Percentiles rank a stretch among this genome's conserved stretches.
These are phyloP conservation scores for Rhododendron kiyosumense DNA, from an alignment of 148 eudicot genomes.

Conservation along the genomic window DNA sequence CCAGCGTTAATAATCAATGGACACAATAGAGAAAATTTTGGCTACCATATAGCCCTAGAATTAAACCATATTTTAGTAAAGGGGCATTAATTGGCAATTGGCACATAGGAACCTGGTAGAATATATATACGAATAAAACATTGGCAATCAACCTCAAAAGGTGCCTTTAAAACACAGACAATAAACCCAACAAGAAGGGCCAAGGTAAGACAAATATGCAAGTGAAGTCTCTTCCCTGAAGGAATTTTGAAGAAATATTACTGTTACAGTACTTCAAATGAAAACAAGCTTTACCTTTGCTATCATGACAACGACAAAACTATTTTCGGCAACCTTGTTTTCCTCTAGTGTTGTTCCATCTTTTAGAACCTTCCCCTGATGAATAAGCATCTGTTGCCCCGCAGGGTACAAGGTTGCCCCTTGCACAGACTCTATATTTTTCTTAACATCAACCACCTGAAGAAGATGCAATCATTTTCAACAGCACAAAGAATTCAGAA, in stretches of 20 bases:
- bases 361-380: conserved; percentile 73
- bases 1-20: not conserved
- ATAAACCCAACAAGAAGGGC: not conserved
- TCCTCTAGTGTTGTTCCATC: conserved; percentile 64
- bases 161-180: not conserved
- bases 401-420: conserved; percentile 55
- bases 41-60: not conserved
- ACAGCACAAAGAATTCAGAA: conserved; percentile 1
- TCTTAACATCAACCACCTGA: conserved; percentile 66
- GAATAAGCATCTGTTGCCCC: conserved; percentile 56
- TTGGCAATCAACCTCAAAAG: not conserved
- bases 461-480: conserved; percentile 2
- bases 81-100: not conserved
- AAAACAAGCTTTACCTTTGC: conserved; percentile 41
- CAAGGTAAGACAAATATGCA: not conserved
- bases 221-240: not conserved
- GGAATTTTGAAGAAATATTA: not conserved
- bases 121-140: not conserved
- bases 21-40: not conserved
- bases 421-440: conserved; percentile 52
- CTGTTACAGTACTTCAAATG: not conserved
- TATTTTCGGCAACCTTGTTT: conserved; percentile 61
- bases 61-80: not conserved
- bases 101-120: not conserved
- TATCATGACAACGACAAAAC: conserved; percentile 70